Percentiles rank a stretch among this genome's conserved stretches.
Evolutionary conservation across 768 basidiomycete species (phyloP).

Genomic region (Botryobasidium botryosum): DNA sequence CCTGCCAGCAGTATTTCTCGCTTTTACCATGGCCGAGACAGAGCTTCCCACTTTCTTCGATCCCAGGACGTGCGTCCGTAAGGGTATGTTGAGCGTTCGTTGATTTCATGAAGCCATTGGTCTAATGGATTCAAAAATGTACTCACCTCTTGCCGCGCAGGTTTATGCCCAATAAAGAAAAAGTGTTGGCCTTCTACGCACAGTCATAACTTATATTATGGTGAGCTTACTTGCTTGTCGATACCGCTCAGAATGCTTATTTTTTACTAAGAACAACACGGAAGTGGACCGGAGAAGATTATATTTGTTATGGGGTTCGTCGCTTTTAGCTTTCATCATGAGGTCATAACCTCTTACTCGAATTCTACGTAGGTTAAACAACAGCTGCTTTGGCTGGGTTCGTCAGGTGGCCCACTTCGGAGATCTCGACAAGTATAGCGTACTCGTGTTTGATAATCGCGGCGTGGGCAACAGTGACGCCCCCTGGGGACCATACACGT

Average conservation of each 20-base stretch:
- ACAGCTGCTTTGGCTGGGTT: conserved; percentile 44
- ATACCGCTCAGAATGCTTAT: not conserved
- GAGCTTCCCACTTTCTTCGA: conserved; percentile 3
- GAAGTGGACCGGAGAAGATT: conserved; percentile 43
- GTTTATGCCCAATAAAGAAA: not conserved
- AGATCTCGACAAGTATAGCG: conserved; percentile 33
- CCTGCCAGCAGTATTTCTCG: too few species aligned
- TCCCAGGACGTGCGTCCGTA: not conserved
- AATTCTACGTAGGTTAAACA: conserved; percentile 27
- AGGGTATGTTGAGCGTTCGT: not conserved
- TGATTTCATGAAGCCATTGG: not conserved
- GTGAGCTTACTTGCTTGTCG: conserved; percentile 1
- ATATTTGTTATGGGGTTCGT: conserved; percentile 58
- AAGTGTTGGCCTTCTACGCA: conserved; percentile 21
- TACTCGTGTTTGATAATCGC: conserved; percentile 70
- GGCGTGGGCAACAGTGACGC: conserved; percentile 62
- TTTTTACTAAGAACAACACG: conserved; percentile 40
- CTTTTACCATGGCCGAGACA: too few species aligned
- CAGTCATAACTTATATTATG: conserved; percentile 58
- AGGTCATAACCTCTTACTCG: not conserved
- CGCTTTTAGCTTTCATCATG: conserved; percentile 2
- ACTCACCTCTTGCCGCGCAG: not conserved
- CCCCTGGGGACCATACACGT: conserved; percentile 67
- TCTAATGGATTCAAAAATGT: not conserved
- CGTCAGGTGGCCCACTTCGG: conserved; percentile 50